Evolutionary conservation across 768 basidiomycete species (phyloP), one percentile per base, ranked within the genome.

Genomic region (Leccinellum rugosiceps): DNA sequence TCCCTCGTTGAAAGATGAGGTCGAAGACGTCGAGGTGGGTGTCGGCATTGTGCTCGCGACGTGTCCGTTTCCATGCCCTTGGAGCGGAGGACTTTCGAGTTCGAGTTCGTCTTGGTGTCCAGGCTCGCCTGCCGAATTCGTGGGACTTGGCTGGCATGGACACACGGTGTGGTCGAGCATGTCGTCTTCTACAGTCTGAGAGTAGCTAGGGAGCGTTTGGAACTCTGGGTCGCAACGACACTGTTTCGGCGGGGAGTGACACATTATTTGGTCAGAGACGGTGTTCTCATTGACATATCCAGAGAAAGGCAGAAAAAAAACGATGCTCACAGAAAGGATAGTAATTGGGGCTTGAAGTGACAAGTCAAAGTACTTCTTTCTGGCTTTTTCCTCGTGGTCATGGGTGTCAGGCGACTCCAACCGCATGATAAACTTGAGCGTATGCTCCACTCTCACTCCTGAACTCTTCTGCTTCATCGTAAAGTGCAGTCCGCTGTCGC

Each of bases 331-430:
- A 3, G 94, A 94, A 47, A 97, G 85, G 50, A 98, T 84, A 43
- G 92, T 85, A 28, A 98, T 80, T 0, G 94, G 93, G 0, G 86
- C 88, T 70, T 94, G 92, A 52, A 96, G 80, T 44, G 92, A 84
- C 62, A 96, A 91, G 65, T 95, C 95, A 68, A 90, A 94, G 62
- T 90, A 71, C 74, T 88, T 94, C 61, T 83, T 79, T 70, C 83
- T 87, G 17, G 89, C 87, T 7, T 78, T 61, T 68, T 94, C 92
- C 3, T 85, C 53, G 17, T 78, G 77, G 28, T 74, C 64, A 66
- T 90, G 83, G 31, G 41, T 85, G 11, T 78, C 61, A 3, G 62
- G 14, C 9, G 86, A 74, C 70, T 94, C 88, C 23, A 97, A 86
- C 23, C 95, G 79, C 52, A 98, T 81, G 23, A 89, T 78, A 48